phyloP scores from a whole-genome alignment of 2,329 filamentous ascomycete genomes.

The Aspergillus puulaauensis region DNA sequence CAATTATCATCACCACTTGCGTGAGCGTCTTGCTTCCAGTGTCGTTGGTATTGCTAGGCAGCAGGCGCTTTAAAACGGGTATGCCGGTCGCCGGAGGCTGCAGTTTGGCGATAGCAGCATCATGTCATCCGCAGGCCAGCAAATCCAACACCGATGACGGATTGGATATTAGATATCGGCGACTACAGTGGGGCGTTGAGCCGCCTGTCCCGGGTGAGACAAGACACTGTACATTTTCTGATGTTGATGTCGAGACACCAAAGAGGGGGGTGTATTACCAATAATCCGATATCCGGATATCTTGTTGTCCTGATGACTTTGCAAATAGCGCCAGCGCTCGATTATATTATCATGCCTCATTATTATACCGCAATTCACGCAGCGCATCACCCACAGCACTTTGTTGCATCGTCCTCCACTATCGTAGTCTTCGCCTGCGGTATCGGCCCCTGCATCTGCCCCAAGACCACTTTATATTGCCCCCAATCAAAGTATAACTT shows the following conservation, averaged over 20 bases:
- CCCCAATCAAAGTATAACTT: slow-evolving; percentile 15
- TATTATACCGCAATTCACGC: too few relatives aligned
- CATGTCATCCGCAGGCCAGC: slow-evolving; percentile 24
- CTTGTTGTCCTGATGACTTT: too few relatives aligned
- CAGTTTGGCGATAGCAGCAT: slow-evolving; percentile 34
- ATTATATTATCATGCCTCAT: too few relatives aligned
- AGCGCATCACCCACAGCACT: too few relatives aligned
- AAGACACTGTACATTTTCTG: neutral
- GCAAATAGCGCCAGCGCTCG: too few relatives aligned
- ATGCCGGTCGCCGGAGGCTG: slow-evolving; percentile 33
- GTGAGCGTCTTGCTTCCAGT: neutral
- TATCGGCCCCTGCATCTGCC: slow-evolving; percentile 3
- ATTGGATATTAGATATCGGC: neutral
- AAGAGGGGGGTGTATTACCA: neutral
- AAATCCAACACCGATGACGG: neutral
- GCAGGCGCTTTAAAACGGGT: slow-evolving; percentile 16
- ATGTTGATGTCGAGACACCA: neutral
- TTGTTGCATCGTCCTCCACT: too few relatives aligned
- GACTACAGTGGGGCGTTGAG: neutral
- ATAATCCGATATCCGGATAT: neutral
- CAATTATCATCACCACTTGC: neutral
- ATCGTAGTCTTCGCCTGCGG: neutral
- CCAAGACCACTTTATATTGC: slow-evolving; percentile 12
- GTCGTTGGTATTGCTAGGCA: slow-evolving; percentile 15
- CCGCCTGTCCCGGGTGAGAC: neutral